Conservation (phyloP, 805 yeast genomes). For the Metschnikowia rubicola region DNA sequence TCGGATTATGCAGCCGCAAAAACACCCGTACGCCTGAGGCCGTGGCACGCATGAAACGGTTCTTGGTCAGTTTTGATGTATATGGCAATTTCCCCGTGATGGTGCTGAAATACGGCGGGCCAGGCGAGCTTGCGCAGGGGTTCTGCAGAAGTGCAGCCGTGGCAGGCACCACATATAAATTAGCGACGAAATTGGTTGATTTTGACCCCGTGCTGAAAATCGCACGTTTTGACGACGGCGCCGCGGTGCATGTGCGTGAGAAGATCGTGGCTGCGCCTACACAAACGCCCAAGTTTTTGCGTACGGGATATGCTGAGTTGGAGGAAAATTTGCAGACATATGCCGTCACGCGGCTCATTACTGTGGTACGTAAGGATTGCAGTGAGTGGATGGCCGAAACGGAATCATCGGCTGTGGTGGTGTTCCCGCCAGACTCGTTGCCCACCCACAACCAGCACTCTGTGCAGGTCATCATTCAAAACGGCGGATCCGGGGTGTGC, state of each 20-base stretch:
- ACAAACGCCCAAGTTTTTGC: slow-evolving; percentile 45
- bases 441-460: slow-evolving; percentile 62
- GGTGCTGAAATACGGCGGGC: slow-evolving; percentile 90
- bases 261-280: slow-evolving; percentile 76
- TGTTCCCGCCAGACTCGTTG: slow-evolving; percentile 84
- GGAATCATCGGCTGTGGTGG: slow-evolving; percentile 83
- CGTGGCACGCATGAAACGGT: slow-evolving; percentile 75
- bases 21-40: slow-evolving; percentile 70
- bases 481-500: slow-evolving; percentile 83
- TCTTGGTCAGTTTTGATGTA: slow-evolving; percentile 78
- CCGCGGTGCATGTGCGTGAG: slow-evolving; percentile 71
- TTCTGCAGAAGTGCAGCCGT: slow-evolving; percentile 98
- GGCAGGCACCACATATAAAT: slow-evolving; percentile 91
- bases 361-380: slow-evolving; percentile 83
- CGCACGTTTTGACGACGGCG: slow-evolving; percentile 74
- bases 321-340: slow-evolving; percentile 42
- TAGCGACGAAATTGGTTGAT: slow-evolving; percentile 61
- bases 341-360: slow-evolving; percentile 70
- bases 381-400: slow-evolving; percentile 86
- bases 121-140: slow-evolving; percentile 94
- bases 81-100: slow-evolving; percentile 94
- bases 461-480: slow-evolving; percentile 84
- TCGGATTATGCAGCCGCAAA: slow-evolving; percentile 70
- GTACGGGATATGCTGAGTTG: slow-evolving; percentile 38
- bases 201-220: slow-evolving; percentile 65